phyloP scores from a whole-genome alignment of 768 basidiomycete genomes.

The Tricholoma terreum region DNA sequence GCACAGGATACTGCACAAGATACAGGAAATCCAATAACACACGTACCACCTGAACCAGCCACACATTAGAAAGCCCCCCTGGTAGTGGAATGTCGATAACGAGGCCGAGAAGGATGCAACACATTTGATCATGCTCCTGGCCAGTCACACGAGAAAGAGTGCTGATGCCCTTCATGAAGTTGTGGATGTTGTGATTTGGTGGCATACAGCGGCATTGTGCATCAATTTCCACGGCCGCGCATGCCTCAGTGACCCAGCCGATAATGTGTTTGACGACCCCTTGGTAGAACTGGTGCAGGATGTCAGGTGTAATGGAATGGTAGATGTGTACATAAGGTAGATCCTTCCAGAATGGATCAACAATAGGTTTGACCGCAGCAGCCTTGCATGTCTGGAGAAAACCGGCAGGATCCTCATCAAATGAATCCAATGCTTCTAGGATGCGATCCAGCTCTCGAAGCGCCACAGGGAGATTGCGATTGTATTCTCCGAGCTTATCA shows the following conservation, averaged over 20 bases:
- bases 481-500: conserved; percentile 12
- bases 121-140: conserved; percentile 33
- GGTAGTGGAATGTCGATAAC: conserved; percentile 22
- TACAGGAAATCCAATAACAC: conserved; percentile 38
- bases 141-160: conserved; percentile 31
- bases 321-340: conserved; percentile 27
- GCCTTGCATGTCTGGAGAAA: conserved; percentile 21
- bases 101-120: conserved; percentile 27
- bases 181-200: conserved; percentile 30
- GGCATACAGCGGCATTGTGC: conserved; percentile 29
- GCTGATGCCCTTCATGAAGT: conserved; percentile 35
- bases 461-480: no score
- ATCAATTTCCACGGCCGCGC: conserved; percentile 32
- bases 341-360: conserved; percentile 21
- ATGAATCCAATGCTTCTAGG: not conserved
- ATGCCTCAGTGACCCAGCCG: conserved; percentile 24
- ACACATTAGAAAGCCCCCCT: conserved; percentile 3
- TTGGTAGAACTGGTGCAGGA: conserved; percentile 33
- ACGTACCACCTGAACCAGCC: conserved; percentile 24
- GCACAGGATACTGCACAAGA: conserved; percentile 31
- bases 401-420: not conserved
- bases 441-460: not conserved
- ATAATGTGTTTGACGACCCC: conserved; percentile 33
- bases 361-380: conserved; percentile 23
- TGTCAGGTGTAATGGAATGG: conserved; percentile 26